These are phyloP conservation scores for Coniella lustricola DNA, from an alignment of 2,329 filamentous ascomycete species.

Conservation along the genomic window DNA sequence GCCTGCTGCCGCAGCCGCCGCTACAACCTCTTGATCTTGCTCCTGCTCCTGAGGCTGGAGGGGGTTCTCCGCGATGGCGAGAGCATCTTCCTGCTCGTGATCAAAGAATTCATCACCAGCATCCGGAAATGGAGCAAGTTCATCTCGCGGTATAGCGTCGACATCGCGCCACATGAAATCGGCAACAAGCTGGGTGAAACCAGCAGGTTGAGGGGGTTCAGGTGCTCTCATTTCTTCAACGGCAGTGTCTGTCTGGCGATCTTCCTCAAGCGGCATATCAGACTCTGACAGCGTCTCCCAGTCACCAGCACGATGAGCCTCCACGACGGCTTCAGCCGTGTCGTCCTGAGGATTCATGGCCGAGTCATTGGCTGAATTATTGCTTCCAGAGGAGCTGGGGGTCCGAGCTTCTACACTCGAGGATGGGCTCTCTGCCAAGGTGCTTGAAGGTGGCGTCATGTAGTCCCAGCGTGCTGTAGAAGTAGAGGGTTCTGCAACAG, in stretches of 20 bases:
- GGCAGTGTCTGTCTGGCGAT: background rate
- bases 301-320: background rate
- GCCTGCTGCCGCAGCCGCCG: conserved; percentile 58
- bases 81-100: conserved; percentile 25
- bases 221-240: conserved; percentile 1
- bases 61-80: conserved; percentile 20
- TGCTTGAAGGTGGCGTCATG: conserved; percentile 15
- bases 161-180: conserved; percentile 58
- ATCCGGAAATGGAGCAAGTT: conserved; percentile 34
- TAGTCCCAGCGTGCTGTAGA: conserved; percentile 6
- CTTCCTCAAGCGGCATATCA: conserved; percentile 4
- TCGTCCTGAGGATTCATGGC: background rate
- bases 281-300: conserved; percentile 13
- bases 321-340: background rate
- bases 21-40: conserved; percentile 51
- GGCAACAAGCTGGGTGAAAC: conserved; percentile 38
- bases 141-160: conserved; percentile 45
- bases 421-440: conserved; percentile 13
- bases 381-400: conserved; percentile 9
- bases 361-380: background rate
- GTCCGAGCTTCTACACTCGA: conserved; percentile 12
- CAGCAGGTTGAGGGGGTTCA: conserved; percentile 25
- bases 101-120: conserved; percentile 33
- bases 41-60: conserved; percentile 30
- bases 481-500: background rate